Base-by-base conservation (phyloP, 352 stramenopile species). In the Phytophthora kernoviae region DNA sequence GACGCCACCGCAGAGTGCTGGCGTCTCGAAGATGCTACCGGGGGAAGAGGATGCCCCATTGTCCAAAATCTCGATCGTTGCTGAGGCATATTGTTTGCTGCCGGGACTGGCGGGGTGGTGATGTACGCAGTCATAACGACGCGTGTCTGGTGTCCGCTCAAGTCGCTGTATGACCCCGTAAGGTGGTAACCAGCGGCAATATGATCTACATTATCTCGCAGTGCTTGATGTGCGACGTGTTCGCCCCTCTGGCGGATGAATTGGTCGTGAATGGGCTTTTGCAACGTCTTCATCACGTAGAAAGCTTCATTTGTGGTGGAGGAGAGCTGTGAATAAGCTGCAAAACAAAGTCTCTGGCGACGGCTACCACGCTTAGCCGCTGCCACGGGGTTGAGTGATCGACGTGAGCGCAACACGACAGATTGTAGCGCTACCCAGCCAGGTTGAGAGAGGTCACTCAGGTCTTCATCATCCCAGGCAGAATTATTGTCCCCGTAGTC, bases 161-260 rank as follows among this genome's bases (percentile, higher is more conserved):
- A 43, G 32, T 75, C 65, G 18, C 68, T 84, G 62, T 82, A 79
- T 21, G 65, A 70, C 26, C 70, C 71, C 8, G 54, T 71, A 24
- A 92, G 68, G 44, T 90, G 73, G 34, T 89, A 92, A 0, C 83
- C 83, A 15, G 84, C 75, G 9, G 74, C 77, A 22, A 92, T 80
- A 30, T 90, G 75, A 40, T 92, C 82, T 34, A 81, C 24, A 5
- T 69, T 63, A 21, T 73, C 68, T 40, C 55, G 67, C 58, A 55
- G 76, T 0, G 43, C 69, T 66, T 50, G 67, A 18, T 67, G 51
- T 15, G 59, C 41, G 5, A 33, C 27, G 22, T 24, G 61, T 18
- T 58, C 33, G 17, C 48, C 42, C 22, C 39, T 64, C 1, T 40
- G 42, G 11, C 43, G 27, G 7, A 56, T 62, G 42, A 77, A 62